These are phyloP conservation scores for Diaporthe capsici DNA, from an alignment of 2,329 filamentous ascomycete species.

Conservation along the genomic window DNA sequence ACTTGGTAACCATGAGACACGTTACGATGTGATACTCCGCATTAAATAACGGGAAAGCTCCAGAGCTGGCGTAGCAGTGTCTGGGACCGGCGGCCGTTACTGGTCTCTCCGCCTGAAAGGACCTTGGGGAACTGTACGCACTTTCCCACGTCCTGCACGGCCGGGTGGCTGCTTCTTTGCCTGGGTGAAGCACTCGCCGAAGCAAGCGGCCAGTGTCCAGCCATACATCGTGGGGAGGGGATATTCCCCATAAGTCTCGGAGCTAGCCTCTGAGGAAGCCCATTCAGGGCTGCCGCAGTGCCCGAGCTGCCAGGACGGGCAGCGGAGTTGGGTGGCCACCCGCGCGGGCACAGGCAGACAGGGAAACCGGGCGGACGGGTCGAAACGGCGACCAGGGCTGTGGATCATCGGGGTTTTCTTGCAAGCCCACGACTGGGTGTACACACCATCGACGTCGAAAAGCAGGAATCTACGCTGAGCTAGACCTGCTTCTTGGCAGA, in stretches of 20 bases:
- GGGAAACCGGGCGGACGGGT: neutral
- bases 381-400: neutral
- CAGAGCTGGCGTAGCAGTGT: neutral
- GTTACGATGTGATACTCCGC: neutral
- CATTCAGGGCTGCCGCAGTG: neutral
- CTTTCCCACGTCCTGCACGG: neutral
- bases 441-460: neutral
- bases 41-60: neutral
- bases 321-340: neutral
- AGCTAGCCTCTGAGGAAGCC: neutral
- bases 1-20: neutral
- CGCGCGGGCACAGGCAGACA: neutral
- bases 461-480: conserved; percentile 6
- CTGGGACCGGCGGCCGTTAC: neutral
- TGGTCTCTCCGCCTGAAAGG: neutral
- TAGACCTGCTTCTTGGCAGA: neutral
- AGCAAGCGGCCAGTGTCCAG: neutral
- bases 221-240: neutral
- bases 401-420: neutral
- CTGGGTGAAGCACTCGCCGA: neutral
- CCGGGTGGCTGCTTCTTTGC: neutral
- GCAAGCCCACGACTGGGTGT: neutral
- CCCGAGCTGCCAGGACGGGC: neutral
- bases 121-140: neutral
- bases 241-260: neutral